Base-by-base conservation (phyloP, 441 rosid genomes). In the Mallotus japonicus region DNA sequence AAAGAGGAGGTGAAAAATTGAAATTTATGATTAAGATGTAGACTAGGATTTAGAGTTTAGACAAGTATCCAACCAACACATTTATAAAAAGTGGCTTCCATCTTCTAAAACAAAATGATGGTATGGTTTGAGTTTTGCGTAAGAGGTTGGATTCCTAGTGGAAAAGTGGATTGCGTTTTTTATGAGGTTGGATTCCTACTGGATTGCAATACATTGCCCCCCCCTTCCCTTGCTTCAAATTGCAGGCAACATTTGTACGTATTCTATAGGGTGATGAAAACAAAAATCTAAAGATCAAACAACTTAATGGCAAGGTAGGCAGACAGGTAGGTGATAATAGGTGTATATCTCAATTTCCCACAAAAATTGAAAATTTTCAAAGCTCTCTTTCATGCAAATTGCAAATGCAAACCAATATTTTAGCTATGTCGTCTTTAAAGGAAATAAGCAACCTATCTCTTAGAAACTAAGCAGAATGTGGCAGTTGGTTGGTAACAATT, bases 81-180 rank as follows among this genome's bases (percentile, higher is more conserved):
- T 32, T 22, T 51, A 62, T 24, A 69, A 51, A 78, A 87, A 77
- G 81, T 55, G 50, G 76, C 74, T 83, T 80, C 83, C 68, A 80
- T 79, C 82, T 85, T 87, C 85, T 59, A 79, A 77, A 80, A 79
- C 82, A 81, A 75, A 69, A 85, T 85, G 83, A 83, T 85, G 65
- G 42, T n/a, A 16, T 53, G n/a, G 79, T 76, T 82, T 65, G 81
- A 77, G 79, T 77, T 83, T 80, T 75, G 72, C 76, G 72, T 77
- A 22, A 69, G 75, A 76, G 75, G 47, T 81, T 58, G 77, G 82
- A 77, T 77, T 78, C 75, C 83, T 62, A 60, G 59, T 79, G 82
- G 79, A 57, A 65, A 51, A 71, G 67, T 71, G 69, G 62, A 72
- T 62, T 76, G 47, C 72, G 58, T 28, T 24, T 47, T 49, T 47